Conservation (phyloP, 306 rosid species). For the Rubus idaeus region DNA sequence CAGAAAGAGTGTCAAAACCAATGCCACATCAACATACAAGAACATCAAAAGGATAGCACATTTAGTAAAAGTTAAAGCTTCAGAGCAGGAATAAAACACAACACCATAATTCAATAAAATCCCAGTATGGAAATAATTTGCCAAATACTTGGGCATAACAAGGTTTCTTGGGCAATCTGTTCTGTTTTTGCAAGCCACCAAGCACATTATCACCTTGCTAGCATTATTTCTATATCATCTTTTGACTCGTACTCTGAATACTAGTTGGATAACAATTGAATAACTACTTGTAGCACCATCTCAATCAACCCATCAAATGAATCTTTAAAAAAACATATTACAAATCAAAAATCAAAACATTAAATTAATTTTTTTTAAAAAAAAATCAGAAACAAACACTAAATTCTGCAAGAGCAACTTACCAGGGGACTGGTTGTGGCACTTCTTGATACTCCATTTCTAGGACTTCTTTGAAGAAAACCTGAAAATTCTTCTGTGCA, state of each 20-base stretch:
- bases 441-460: conserved; percentile 53
- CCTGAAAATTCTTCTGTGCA: conserved; percentile 53
- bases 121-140: conserved; percentile 5
- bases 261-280: background rate
- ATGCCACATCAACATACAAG: conserved; percentile 11
- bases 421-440: conserved; percentile 75
- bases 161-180: background rate
- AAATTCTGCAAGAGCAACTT: conserved; percentile 27
- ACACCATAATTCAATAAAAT: background rate
- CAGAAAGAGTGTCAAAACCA: conserved; percentile 14
- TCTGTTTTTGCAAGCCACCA: background rate
- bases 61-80: background rate
- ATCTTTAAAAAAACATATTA: background rate
- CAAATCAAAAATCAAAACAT: background rate
- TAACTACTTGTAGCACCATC: background rate
- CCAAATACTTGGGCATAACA: background rate
- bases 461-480: conserved; percentile 45
- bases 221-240: background rate
- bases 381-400: background rate
- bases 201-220: background rate
- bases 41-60: background rate
- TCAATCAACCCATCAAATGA: background rate
- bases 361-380: too few relatives aligned
- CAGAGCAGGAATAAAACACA: background rate
- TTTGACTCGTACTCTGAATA: background rate